Base-by-base conservation (phyloP, 768 basidiomycete species). In the Agaricus sinodeliciosus region DNA sequence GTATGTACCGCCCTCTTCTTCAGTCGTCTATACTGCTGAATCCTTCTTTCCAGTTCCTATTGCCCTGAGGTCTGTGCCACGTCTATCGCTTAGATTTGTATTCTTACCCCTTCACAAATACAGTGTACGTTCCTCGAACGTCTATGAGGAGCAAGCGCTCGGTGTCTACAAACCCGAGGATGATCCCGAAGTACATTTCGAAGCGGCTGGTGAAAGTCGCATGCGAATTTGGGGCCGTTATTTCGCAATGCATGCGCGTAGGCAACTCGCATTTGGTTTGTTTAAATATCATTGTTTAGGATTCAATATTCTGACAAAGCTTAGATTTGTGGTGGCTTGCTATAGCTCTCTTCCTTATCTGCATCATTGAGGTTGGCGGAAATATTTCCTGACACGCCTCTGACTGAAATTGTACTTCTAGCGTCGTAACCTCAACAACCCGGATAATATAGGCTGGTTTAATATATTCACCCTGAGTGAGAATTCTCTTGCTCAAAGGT, bases 281-380 rank as follows among this genome's bases (percentile, higher is more conserved):
- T 62, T 25, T 11, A 48, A 19, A 8, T 9, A 9, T 36, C 25
- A 3, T 22, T 43, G 25, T 47, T 28, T 48, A 48, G n/a, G 6
- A 18, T 48, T n/a, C 31, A 28, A 28, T 7, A 31, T 12, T 48
- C 44, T 13, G 8, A 54, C 55, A 39, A 44, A 13, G n/a, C 52
- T 7, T 57, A 93, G 94, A 96, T 67, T 92, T 97, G 80, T 96
- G 94, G 95, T 96, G 93, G 93, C 67, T 98, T 18, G 87, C 74
- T 0, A 66, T 91, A 11, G 92, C 90, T 0, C 67, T 97, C 11
- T 93, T 94, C 69, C 67, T 96, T 1, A 74, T 97, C 37, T 97
- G 94, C 64, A 95, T 97, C 58, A 84, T 96, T 56, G 96, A 97
- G 78, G 91, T 90, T 56, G 55, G 77, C 5, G 36, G 19, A 8